These are phyloP conservation scores for Scedosporium dehoogii DNA, from an alignment of 2,329 filamentous ascomycete species.

Conservation along the genomic window DNA sequence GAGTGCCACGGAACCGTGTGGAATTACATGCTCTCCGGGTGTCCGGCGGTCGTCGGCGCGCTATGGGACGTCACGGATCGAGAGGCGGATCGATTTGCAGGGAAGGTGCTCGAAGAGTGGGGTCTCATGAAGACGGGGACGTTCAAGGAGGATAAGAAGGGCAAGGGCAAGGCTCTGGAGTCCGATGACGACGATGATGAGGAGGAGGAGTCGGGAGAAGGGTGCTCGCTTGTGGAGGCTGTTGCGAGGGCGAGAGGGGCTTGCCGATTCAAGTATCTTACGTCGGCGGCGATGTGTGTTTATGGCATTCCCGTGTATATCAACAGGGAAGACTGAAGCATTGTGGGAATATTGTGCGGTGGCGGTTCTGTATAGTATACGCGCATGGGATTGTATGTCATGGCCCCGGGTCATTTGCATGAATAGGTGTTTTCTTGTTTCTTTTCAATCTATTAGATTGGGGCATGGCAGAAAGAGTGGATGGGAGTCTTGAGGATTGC, in stretches of 20 bases:
- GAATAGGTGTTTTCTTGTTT: constrained; percentile 2
- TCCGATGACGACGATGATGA: not conserved
- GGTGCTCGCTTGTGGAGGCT: constrained; percentile 64
- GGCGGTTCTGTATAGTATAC: no score
- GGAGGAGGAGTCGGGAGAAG: constrained; percentile 19
- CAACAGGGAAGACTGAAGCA: constrained; percentile 17
- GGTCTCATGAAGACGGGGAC: constrained; percentile 52
- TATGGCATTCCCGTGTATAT: constrained; percentile 93
- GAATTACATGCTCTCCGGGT: constrained; percentile 84
- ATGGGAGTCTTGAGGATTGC: not conserved
- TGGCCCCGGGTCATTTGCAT: not conserved
- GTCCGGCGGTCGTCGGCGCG: constrained; percentile 79
- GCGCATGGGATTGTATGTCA: no score
- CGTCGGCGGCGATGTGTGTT: constrained; percentile 85
- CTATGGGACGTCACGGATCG: constrained; percentile 98
- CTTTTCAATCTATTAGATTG: not conserved
- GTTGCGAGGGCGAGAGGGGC: constrained; percentile 63
- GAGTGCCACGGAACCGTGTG: constrained; percentile 85
- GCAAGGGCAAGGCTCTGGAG: constrained; percentile 17
- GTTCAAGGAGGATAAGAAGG: constrained; percentile 23
- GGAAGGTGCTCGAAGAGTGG: constrained; percentile 73
- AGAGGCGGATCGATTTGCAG: constrained; percentile 90
- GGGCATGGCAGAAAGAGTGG: not conserved
- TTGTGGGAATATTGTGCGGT: no score
- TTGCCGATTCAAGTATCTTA: constrained; percentile 86